Base-by-base conservation (phyloP, 805 yeast genomes). In the Suhomyces sp. region DNA sequence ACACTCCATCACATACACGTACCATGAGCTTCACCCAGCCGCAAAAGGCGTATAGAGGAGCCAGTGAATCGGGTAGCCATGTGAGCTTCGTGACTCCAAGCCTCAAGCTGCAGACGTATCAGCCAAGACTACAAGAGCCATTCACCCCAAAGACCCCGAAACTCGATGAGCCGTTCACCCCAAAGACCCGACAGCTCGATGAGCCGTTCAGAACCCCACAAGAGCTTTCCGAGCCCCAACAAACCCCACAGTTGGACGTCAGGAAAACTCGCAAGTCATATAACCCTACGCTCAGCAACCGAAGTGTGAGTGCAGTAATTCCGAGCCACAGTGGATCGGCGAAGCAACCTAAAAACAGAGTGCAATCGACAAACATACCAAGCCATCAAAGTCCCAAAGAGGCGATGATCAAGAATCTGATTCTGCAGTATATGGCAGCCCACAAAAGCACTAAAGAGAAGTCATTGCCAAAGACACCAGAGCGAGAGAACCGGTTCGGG, bases 401-500 rank as follows among this genome's bases (percentile, higher is more conserved):
- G n/a, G 24, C 24, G 24, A 38, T 38, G 42, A 19, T 38, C n/a
- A 38, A 38, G n/a, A 38, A 38, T 19, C 42, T 38, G 42, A 38
- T 38, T 8, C 46, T 22, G 31, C 19, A 5, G 19, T 42, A 23
- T 42, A 9, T 42, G 31, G 19, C 9, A 24, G 6, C 12, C 15
- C 6, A 22, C 4, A 42, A 12, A 13, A 42, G 47, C 36, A 27
- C 17, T 1, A 4, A 17, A 22, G 15, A 23, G 15, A 47, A 47
- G 26, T 24, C 36, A n/a, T 36, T 47, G n/a, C 51, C 51, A 12
- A 29, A 22, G 23, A 41, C 50, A n/a, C 47, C 38, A 24, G 48
- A 46, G 13, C 23, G 56, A 47, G 44, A 50, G 38, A 48, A 48
- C 15, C 29, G 54, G 24, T 44, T 47, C 38, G 54, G 53, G 6